Conservation (phyloP, 2,329 filamentous ascomycete species). For the Cercospora beticola region DNA sequence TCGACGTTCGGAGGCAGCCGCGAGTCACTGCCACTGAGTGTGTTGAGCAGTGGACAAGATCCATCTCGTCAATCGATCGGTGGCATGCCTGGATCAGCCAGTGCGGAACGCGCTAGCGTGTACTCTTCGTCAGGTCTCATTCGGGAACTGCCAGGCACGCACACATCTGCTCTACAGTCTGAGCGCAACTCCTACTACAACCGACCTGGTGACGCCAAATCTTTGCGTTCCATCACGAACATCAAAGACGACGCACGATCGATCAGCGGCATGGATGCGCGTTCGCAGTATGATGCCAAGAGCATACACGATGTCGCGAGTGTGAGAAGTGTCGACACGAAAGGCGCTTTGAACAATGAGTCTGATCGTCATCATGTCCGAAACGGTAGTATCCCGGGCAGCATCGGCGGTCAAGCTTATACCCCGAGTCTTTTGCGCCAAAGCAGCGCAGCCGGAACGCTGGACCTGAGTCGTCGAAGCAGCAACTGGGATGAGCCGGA, state of each 20-base stretch:
- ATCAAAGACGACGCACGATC: constrained; percentile 26
- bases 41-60: constrained; percentile 60
- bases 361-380: constrained; percentile 63
- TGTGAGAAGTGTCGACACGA: constrained; percentile 67
- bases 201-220: constrained; percentile 44
- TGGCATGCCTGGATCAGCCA: constrained; percentile 48
- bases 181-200: constrained; percentile 83
- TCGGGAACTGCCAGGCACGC: constrained; percentile 49
- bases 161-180: constrained; percentile 62
- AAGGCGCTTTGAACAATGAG: background rate
- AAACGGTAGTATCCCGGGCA: constrained; percentile 78
- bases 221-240: constrained; percentile 35
- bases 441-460: constrained; percentile 21
- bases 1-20: constrained; percentile 80
- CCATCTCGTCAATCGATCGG: constrained; percentile 55
- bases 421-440: constrained; percentile 44
- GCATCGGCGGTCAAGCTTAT: constrained; percentile 67
- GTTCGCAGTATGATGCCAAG: constrained; percentile 41
- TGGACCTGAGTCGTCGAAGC: constrained; percentile 22
- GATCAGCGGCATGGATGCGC: constrained; percentile 38
- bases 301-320: constrained; percentile 58
- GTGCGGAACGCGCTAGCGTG: constrained; percentile 71
- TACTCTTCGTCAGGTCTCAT: constrained; percentile 51
- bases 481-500: constrained; percentile 22
- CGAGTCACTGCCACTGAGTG: constrained; percentile 75